Evolutionary conservation across 1,139 yeast species (phyloP), one percentile per base, ranked within the genome.

Genomic region (Casaregolazyma lundiana): DNA sequence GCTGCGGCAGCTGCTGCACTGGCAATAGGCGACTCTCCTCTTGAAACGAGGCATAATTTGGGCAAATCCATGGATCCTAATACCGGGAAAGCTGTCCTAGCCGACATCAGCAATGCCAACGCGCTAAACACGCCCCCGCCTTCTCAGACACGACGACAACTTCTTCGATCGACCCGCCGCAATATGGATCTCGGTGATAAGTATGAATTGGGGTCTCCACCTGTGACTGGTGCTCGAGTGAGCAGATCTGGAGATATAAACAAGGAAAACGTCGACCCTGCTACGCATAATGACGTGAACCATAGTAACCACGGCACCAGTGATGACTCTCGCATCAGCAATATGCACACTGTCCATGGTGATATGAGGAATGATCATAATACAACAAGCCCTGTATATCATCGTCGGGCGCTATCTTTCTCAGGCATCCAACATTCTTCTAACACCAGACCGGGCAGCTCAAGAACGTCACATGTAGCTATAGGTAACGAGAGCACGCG

Each of bases 181-280:
- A 37, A 21, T 24, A 30, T 26, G 47, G 49, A 8, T 38, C 47
- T 15, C 26, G 34, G 4, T 32, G 8, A 40, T 38, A 11, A 41
- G 26, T 37, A 54, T 34, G 45, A 38, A 19, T 32, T 47, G 40
- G 43, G 32, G 38, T 42, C 66, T 46, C 53, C 67, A 54, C 39
- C 65, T 18, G 22, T 47, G 47, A 47, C 44, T 11, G 46, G 38
- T 4, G 44, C 41, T 20, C 40, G 36, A n/a, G 41, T 30, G 18
- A 41, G 48, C 30, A 47, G 48, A 21, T 51, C 50, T 34, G 53
- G 50, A 38, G 52, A 52, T 11, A 34, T 47, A 16, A 42, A 48
- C 39, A 42, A 34, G 34, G 49, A 44, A 32, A 35, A 42, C 22
- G 26, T 42, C 17, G 16, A 35, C 11, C 39, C 39, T n/a, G 34